Evolutionary conservation across 306 rosid species (phyloP), one percentile per base, ranked within the genome.

Genomic region (Rosa chinensis): DNA sequence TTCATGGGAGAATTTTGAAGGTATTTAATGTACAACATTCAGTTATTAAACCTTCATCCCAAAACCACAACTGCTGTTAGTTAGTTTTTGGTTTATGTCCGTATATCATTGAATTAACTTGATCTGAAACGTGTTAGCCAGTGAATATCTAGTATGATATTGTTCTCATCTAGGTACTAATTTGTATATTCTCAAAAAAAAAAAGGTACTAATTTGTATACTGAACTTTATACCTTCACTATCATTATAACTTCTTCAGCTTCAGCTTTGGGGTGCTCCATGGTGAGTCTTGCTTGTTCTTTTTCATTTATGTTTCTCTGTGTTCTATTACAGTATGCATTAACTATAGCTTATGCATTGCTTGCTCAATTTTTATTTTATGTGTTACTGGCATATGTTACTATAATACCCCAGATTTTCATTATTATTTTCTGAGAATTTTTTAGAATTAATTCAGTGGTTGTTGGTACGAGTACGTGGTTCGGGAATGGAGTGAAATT

Each of bases 201-300:
- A 25, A 25, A 25, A 25, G 77, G 62, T 69, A 28, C 72, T 80
- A 74, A 76, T 72, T 55, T 32, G 32, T 52, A 9, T 16, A 42
- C 37, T 63, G 42, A 64, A 63, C 80, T 94, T n/a, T 78, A 86
- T 83, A 87, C 97, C 42, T 89, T 90, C 74, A 92, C 94, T 79
- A 90, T 92, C 85, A 82, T 95, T 48, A 92, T 97, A 0, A 85
- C 93, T 63, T 83, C 95, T 73, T 91, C 98, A 72, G 90, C 98
- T 72, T 84, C 97, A 74, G 86, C 97, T 74, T 85, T 95, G 71
- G 81, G 79, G 82, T 91, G 97, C 80, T 95, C 85, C 99, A 91
- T 84, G 98, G 98, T 92, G 79, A 87, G 94, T 85, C 73, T 23
- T 68, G 58, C 45, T 74, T 61, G 37, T 49, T 79, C 45, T 43